phyloP scores from a whole-genome alignment of 345 rosid genomes.

The Lenwebbia sp. region DNA sequence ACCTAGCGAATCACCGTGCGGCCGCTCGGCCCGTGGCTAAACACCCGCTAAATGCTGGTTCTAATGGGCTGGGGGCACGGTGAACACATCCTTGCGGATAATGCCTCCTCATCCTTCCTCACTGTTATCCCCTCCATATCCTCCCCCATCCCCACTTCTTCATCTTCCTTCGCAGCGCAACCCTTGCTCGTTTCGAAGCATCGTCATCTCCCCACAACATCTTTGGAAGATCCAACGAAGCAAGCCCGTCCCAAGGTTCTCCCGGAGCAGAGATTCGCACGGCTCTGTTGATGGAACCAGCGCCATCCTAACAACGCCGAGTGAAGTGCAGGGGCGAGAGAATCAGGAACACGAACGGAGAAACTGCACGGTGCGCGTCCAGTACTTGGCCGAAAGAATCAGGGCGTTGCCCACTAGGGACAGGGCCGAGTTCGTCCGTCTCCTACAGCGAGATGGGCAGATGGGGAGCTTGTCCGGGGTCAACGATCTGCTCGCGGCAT shows the following conservation, averaged over 20 bases:
- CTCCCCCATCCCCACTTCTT: neutral
- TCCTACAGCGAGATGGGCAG: neutral
- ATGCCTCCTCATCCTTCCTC: neutral
- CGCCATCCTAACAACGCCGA: neutral
- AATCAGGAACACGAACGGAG: neutral
- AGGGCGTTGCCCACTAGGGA: constrained; percentile 11
- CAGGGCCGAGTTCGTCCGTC: constrained; percentile 7
- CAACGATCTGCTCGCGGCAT: constrained; percentile 28
- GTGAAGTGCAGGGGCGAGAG: neutral
- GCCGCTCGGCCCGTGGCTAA: too few species aligned
- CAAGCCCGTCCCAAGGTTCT: neutral
- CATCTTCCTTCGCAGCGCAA: neutral
- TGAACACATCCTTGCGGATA: neutral
- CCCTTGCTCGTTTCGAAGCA: neutral
- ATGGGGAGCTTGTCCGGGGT: constrained; percentile 6
- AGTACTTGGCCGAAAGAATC: constrained; percentile 3
- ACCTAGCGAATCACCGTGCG: too few species aligned
- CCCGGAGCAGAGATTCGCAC: neutral
- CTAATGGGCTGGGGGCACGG: neutral
- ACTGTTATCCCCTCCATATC: neutral
- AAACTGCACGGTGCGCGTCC: neutral
- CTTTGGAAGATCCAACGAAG: neutral
- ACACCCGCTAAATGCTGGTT: neutral
- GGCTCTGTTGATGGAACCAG: neutral
- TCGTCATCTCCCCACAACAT: neutral